These are phyloP conservation scores for Mycena olivaceomarginata DNA, from an alignment of 768 basidiomycete genomes.

Conservation along the genomic window DNA sequence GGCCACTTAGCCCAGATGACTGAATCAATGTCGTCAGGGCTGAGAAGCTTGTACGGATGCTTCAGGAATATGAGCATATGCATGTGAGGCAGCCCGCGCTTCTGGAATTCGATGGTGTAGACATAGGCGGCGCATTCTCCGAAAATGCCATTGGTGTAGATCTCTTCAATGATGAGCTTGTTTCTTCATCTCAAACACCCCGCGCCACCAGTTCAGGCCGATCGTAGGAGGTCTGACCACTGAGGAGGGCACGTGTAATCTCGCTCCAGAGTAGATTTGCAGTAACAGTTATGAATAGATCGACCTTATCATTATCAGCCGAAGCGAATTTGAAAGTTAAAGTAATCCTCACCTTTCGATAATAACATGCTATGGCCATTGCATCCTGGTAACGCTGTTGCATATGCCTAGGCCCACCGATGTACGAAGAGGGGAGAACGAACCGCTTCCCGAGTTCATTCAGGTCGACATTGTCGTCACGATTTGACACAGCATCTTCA, in stretches of 20 bases:
- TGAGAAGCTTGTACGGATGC: constrained; percentile 10
- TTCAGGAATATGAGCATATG: constrained; percentile 62
- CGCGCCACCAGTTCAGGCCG: no score
- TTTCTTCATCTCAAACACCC: no score
- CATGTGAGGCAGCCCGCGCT: constrained; percentile 28
- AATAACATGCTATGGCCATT: constrained; percentile 63
- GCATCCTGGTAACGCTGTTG: constrained; percentile 59
- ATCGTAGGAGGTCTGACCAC: no score
- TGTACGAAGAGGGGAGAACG: constrained; percentile 48
- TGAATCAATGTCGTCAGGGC: constrained; percentile 4
- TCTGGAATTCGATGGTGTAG: no score
- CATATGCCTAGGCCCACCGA: constrained; percentile 55
- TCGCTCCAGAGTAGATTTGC: no score
- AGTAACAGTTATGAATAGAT: background rate
- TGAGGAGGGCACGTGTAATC: no score
- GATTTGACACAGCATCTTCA: constrained; percentile 14
- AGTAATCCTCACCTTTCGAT: constrained; percentile 46
- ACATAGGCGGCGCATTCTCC: no score
- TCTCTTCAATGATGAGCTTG: no score
- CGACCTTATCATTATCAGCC: background rate
- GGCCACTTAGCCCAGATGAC: constrained; percentile 14
- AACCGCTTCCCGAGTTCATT: constrained; percentile 47
- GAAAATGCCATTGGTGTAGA: no score
- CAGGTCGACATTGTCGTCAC: constrained; percentile 46
- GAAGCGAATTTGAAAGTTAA: background rate